Conservation (phyloP, 257 asterid species). For the Osmanthus fragrans region DNA sequence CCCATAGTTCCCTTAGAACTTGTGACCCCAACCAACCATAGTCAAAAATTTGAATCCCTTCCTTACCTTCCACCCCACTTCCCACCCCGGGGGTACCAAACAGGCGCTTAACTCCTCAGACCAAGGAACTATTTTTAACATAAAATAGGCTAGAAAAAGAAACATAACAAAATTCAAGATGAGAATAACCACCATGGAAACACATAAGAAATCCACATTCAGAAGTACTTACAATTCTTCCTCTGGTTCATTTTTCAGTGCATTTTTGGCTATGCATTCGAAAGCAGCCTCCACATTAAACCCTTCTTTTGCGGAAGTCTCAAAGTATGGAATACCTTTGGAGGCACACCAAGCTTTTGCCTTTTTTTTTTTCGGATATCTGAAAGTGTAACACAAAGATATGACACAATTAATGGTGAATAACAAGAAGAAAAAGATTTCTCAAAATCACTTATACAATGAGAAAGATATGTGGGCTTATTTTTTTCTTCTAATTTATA, state of each 20-base stretch:
- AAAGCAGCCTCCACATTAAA: constrained; percentile 64
- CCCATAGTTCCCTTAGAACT: not conserved
- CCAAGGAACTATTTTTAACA: not conserved
- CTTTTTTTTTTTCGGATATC: constrained; percentile 67
- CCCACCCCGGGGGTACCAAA: not conserved
- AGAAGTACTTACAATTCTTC: constrained; percentile 56
- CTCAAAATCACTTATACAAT: not conserved
- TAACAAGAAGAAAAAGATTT: not conserved
- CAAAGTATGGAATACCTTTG: constrained; percentile 65
- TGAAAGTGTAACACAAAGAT: constrained; percentile 14
- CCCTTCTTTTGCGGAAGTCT: constrained; percentile 72
- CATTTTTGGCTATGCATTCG: constrained; percentile 63
- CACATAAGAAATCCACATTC: not conserved
- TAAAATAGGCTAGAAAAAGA: not conserved
- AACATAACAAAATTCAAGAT: not conserved
- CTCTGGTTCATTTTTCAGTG: constrained; percentile 56
- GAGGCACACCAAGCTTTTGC: constrained; percentile 70
- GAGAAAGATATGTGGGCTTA: not conserved
- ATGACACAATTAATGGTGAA: not conserved
- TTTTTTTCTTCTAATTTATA: not conserved
- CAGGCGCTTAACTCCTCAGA: not conserved
- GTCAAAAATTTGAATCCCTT: not conserved
- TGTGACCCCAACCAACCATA: not conserved
- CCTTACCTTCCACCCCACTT: not conserved
- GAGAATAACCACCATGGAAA: not conserved